Percentiles rank a stretch among this genome's conserved stretches.
phyloP scores from a whole-genome alignment of 2,329 filamentous ascomycete species.

The Phialophora expanda region DNA sequence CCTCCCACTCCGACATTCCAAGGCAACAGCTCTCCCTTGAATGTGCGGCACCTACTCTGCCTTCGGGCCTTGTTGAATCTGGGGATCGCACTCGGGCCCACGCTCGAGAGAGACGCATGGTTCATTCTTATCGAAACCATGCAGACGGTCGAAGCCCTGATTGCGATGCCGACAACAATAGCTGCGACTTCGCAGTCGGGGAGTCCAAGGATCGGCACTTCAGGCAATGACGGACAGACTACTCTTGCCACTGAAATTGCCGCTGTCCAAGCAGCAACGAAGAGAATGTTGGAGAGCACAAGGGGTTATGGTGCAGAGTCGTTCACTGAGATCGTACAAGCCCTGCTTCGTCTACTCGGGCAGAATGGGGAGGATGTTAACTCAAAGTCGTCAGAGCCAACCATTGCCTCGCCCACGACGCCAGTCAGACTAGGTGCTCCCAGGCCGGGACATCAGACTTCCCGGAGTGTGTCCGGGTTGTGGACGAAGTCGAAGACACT shows the following conservation, averaged over 20 bases:
- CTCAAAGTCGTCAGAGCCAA: constrained; percentile 9
- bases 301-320: constrained; percentile 83
- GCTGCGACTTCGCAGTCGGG: constrained; percentile 41
- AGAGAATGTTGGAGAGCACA: constrained; percentile 87
- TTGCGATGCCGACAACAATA: constrained; percentile 58
- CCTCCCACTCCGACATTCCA: constrained; percentile 46
- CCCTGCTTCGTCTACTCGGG: constrained; percentile 35
- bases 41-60: constrained; percentile 87
- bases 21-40: constrained; percentile 63
- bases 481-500: constrained; percentile 50
- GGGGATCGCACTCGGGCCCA: constrained; percentile 91
- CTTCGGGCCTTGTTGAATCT: constrained; percentile 90
- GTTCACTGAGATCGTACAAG: constrained; percentile 69
- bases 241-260: constrained; percentile 81
- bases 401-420: constrained; percentile 50
- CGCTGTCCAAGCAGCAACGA: constrained; percentile 85
- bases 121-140: constrained; percentile 89
- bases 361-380: constrained; percentile 52
- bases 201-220: constrained; percentile 33
- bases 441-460: constrained; percentile 46
- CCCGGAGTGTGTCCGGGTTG: constrained; percentile 49
- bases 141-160: constrained; percentile 87
- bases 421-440: constrained; percentile 37
- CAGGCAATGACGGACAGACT: constrained; percentile 48
- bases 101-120: constrained; percentile 77